Conservation (phyloP, 106 monocot species). For the Dioscorea zingiberensis region DNA sequence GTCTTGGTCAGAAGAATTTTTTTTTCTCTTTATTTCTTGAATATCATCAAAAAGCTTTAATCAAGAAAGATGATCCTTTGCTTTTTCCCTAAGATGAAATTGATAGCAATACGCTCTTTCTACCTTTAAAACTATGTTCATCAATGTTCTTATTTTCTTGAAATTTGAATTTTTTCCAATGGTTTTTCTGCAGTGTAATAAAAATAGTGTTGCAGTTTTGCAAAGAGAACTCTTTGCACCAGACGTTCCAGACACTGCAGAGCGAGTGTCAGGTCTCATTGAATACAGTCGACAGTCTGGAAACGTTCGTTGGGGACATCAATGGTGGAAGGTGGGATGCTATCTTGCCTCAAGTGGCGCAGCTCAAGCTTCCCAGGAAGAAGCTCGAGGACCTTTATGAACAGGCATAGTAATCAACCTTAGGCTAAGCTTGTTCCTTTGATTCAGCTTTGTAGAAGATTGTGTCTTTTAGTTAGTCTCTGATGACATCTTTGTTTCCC, state of each 20-base stretch:
- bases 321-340: constrained; percentile 93
- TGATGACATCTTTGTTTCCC: no score
- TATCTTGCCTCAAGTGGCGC: constrained; percentile 82
- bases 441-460: background rate
- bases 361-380: constrained; percentile 86
- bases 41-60: no score
- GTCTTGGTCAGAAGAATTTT: background rate
- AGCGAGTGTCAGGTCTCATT: constrained; percentile 91
- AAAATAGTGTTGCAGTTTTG: constrained; percentile 96
- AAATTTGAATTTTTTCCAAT: background rate
- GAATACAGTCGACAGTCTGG: constrained; percentile 90
- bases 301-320: constrained; percentile 76
- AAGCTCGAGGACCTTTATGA: constrained; percentile 94
- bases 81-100: no score
- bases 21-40: background rate
- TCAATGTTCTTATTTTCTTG: background rate
- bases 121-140: no score
- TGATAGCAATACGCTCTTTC: no score
- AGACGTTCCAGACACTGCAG: constrained; percentile 88
- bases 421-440: background rate
- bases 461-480: no score
- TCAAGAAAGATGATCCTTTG: no score
- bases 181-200: constrained; percentile 62
- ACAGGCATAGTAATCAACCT: constrained; percentile 34
- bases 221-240: constrained; percentile 90